These are phyloP conservation scores for Coemansia sp. DNA, from an alignment of 192 early-diverging fungal genomes.

Conservation along the genomic window DNA sequence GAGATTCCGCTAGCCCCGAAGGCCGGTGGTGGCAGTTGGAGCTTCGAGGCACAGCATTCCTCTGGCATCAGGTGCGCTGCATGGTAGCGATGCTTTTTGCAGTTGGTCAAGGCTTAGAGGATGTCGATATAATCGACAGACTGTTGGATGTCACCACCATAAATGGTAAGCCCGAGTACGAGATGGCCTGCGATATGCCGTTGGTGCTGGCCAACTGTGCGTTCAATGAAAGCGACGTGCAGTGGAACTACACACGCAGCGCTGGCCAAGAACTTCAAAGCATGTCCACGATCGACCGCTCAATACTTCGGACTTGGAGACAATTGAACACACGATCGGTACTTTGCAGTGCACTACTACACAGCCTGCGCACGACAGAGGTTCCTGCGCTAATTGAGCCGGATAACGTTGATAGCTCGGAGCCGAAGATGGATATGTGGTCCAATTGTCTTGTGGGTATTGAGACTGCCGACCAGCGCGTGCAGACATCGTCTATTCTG, in stretches of 20 bases:
- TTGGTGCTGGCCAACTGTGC: conserved; percentile 87
- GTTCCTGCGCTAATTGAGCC: conserved; percentile 8
- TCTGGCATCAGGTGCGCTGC: conserved; percentile 98
- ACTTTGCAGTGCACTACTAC: conserved; percentile 39
- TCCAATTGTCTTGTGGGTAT: conserved; percentile 14
- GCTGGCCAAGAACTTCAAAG: conserved; percentile 19
- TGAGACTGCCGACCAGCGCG: conserved; percentile 6
- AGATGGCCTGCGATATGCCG: conserved; percentile 88
- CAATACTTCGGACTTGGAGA: conserved; percentile 25
- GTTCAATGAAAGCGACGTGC: conserved; percentile 57
- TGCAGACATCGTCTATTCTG: conserved; percentile 7
- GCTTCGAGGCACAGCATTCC: conserved; percentile 83
- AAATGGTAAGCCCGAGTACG: conserved; percentile 80
- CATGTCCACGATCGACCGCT: conserved; percentile 33
- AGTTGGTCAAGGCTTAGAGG: conserved; percentile 79
- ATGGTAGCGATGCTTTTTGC: conserved; percentile 91
- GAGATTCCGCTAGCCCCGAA: conserved; percentile 10
- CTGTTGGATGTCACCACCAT: conserved; percentile 67
- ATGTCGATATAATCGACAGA: conserved; percentile 63
- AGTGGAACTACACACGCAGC: conserved; percentile 60
- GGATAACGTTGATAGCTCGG: neutral
- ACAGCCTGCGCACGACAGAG: conserved; percentile 23
- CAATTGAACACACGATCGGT: conserved; percentile 38
- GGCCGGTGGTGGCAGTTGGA: conserved; percentile 61
- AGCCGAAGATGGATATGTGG: conserved; percentile 19